Conservation (phyloP, 2,329 filamentous ascomycete species). For the Penicillium sp. region DNA sequence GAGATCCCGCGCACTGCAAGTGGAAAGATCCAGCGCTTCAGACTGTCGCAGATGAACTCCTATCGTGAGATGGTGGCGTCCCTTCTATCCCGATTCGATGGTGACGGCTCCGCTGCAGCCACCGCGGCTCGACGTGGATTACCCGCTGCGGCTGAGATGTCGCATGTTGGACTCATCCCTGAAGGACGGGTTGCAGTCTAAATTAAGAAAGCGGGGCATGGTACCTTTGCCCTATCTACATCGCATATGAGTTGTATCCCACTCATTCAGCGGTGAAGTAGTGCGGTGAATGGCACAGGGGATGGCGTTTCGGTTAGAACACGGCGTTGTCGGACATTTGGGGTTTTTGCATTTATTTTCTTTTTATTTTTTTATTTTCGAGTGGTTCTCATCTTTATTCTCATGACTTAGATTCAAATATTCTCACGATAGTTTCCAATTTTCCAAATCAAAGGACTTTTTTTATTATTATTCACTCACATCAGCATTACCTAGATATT, state of each 20-base stretch:
- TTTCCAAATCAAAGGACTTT: background rate
- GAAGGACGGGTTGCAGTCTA: constrained; percentile 22
- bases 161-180: constrained; percentile 11
- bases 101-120: constrained; percentile 1
- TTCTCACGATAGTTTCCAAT: background rate
- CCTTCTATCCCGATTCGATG: constrained; percentile 26
- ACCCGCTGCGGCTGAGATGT: constrained; percentile 1
- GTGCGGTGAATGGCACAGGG: background rate
- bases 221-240: background rate
- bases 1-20: constrained; percentile 50
- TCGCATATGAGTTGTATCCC: background rate
- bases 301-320: background rate
- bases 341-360: background rate
- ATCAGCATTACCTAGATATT: background rate
- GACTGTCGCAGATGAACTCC: constrained; percentile 39
- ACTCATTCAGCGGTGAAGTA: background rate
- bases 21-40: constrained; percentile 50
- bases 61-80: constrained; percentile 39
- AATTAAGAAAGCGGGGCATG: background rate
- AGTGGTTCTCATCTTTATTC: background rate
- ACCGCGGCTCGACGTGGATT: background rate
- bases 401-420: background rate
- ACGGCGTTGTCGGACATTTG: background rate
- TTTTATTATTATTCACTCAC: background rate
- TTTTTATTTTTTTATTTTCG: background rate